Evolutionary conservation across 106 monocot genomes (phyloP).

Genomic region (Amphibolis antarctica): DNA sequence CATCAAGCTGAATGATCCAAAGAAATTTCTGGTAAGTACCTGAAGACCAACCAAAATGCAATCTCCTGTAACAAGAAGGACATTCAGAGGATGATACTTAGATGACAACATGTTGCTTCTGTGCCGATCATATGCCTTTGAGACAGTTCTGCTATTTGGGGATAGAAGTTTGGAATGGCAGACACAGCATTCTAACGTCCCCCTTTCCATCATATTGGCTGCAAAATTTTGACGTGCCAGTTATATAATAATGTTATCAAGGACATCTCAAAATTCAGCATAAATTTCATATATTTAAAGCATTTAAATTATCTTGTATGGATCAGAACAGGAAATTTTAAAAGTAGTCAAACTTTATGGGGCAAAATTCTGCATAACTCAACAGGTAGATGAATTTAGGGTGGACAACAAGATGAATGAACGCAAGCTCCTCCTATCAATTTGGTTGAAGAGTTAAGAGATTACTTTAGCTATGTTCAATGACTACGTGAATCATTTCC

Average conservation of each 20-base stretch:
- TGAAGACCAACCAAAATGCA: conserved; percentile 80
- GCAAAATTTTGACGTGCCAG: neutral
- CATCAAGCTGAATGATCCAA: neutral
- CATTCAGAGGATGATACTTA: conserved; percentile 52
- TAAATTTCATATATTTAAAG: no score
- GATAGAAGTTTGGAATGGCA: conserved; percentile 56
- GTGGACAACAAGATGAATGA: no score
- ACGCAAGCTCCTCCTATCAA: no score
- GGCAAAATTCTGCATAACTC: no score
- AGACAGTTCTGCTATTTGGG: conserved; percentile 37
- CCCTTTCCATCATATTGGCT: conserved; percentile 18
- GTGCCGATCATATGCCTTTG: conserved; percentile 69
- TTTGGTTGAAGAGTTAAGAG: no score
- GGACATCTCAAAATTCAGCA: neutral
- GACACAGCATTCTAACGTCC: conserved; percentile 54
- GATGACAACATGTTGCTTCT: conserved; percentile 45
- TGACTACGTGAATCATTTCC: no score
- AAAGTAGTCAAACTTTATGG: no score
- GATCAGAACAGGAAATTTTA: no score
- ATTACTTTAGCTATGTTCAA: no score
- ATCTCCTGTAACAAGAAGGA: conserved; percentile 69
- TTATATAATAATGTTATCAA: neutral
- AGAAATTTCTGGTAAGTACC: conserved; percentile 21
- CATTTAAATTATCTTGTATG: no score
- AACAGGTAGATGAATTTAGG: no score